A percentile compares a stretch with the other conserved stretches of the same genome.
Conservation (phyloP, 495 filamentous ascomycete species). For the Daldinia grandis region DNA sequence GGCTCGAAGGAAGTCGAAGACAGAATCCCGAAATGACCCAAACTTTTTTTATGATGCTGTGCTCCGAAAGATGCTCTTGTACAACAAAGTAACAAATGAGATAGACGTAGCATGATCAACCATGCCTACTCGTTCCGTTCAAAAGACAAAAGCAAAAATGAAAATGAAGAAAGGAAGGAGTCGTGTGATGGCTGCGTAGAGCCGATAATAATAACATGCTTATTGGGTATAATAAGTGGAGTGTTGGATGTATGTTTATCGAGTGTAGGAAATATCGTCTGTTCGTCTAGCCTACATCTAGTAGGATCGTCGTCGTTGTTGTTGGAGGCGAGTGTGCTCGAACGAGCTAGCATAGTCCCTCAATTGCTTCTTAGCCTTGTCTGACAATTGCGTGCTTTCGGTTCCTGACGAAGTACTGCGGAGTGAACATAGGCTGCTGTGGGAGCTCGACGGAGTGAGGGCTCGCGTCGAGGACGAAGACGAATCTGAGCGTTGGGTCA, state of each 20-base stretch:
- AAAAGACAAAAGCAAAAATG: constrained; percentile 18
- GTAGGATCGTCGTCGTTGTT: constrained; percentile 60
- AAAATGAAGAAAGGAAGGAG: constrained; percentile 45
- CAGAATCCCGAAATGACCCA: constrained; percentile 50
- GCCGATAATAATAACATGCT: constrained; percentile 39
- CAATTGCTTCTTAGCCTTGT: constrained; percentile 80
- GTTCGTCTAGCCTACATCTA: constrained; percentile 28
- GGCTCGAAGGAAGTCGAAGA: constrained; percentile 45
- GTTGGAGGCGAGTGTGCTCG: constrained; percentile 72
- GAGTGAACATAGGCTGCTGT: constrained; percentile 83
- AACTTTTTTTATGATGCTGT: constrained; percentile 61
- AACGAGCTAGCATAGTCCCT: constrained; percentile 87
- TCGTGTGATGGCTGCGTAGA: constrained; percentile 47
- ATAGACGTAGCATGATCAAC: constrained; percentile 34
- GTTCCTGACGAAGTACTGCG: constrained; percentile 67
- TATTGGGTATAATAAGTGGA: constrained; percentile 41
- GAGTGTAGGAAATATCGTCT: constrained; percentile 15
- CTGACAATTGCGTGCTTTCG: constrained; percentile 68
- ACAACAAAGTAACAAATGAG: constrained; percentile 57
- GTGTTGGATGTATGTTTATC: constrained; percentile 37
- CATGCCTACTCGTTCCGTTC: constrained; percentile 44
- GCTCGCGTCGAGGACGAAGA: constrained; percentile 49
- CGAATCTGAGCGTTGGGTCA: constrained; percentile 47
- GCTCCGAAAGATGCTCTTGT: constrained; percentile 62
- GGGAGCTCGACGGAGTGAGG: constrained; percentile 83